Evolutionary conservation across 306 rosid genomes (phyloP).

Genomic region (Phaseolus lunatus): DNA sequence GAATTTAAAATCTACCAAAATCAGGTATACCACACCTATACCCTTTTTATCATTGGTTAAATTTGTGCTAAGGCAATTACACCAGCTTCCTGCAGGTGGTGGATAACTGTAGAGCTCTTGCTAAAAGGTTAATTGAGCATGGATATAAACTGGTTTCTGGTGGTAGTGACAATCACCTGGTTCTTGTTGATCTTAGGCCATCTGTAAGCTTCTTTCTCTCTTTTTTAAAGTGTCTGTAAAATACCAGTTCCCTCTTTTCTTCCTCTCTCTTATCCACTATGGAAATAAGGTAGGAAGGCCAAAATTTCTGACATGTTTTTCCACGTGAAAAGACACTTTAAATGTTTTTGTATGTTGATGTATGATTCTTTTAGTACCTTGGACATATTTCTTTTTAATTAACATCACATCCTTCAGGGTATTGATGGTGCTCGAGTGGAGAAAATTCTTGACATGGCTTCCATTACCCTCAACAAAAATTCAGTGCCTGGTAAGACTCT

Average conservation of each 20-base stretch:
- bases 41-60: constrained; percentile 24
- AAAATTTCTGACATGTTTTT: constrained; percentile 23
- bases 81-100: constrained; percentile 65
- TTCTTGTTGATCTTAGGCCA: constrained; percentile 93
- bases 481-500: constrained; percentile 79
- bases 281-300: no score
- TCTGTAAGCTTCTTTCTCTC: constrained; percentile 61
- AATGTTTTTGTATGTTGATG: constrained; percentile 19
- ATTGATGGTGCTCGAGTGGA: constrained; percentile 95
- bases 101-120: constrained; percentile 89
- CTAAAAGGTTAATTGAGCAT: constrained; percentile 62
- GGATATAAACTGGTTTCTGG: constrained; percentile 93
- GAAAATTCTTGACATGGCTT: constrained; percentile 95
- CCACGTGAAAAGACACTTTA: not conserved
- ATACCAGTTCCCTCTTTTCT: not conserved
- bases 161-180: constrained; percentile 92
- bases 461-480: constrained; percentile 79
- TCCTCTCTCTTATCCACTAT: not conserved
- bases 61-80: constrained; percentile 25
- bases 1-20: constrained; percentile 86
- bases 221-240: not conserved
- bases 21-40: constrained; percentile 60
- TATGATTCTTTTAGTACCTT: constrained; percentile 1
- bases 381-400: constrained; percentile 29
- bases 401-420: constrained; percentile 57